Conservation (phyloP, 176 grass and related monocot genomes). For the Poa annua region DNA sequence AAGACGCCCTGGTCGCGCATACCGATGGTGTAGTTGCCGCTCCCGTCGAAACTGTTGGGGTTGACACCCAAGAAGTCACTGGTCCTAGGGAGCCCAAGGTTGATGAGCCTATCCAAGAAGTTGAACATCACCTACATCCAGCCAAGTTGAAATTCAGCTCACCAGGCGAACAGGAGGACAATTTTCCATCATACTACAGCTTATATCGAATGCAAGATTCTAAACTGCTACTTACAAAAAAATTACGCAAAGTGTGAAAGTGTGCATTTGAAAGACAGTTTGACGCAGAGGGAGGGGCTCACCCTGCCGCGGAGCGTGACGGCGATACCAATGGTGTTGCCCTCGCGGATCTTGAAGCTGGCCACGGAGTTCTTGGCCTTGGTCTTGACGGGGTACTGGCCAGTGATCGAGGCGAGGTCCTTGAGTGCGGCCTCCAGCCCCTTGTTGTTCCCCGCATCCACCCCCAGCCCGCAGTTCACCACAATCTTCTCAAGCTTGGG, state of each 20-base stretch:
- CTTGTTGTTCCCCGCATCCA: conserved; percentile 79
- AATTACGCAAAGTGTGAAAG: conserved; percentile 20
- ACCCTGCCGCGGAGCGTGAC: conserved; percentile 87
- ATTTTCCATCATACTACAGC: neutral
- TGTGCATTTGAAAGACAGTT: neutral
- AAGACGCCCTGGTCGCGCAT: conserved; percentile 83
- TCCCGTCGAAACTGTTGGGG: conserved; percentile 82
- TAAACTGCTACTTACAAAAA: neutral
- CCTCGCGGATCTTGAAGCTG: conserved; percentile 89
- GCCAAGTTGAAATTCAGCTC: conserved; percentile 20
- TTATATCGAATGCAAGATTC: neutral
- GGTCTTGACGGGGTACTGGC: conserved; percentile 85
- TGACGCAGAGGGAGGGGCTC: neutral
- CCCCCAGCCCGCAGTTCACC: conserved; percentile 88
- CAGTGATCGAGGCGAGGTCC: conserved; percentile 71
- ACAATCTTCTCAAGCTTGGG: conserved; percentile 87
- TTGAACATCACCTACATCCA: conserved; percentile 77
- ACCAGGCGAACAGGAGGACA: conserved; percentile 3
- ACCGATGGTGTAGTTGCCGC: conserved; percentile 75
- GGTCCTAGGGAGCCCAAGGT: conserved; percentile 82
- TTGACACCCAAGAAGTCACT: conserved; percentile 88
- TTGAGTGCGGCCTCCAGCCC: conserved; percentile 83
- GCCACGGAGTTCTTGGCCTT: conserved; percentile 84
- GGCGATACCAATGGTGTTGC: conserved; percentile 76
- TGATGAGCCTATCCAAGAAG: conserved; percentile 95